Evolutionary conservation across 495 filamentous ascomycete species (phyloP).

Genomic region (Penicillium soppii): DNA sequence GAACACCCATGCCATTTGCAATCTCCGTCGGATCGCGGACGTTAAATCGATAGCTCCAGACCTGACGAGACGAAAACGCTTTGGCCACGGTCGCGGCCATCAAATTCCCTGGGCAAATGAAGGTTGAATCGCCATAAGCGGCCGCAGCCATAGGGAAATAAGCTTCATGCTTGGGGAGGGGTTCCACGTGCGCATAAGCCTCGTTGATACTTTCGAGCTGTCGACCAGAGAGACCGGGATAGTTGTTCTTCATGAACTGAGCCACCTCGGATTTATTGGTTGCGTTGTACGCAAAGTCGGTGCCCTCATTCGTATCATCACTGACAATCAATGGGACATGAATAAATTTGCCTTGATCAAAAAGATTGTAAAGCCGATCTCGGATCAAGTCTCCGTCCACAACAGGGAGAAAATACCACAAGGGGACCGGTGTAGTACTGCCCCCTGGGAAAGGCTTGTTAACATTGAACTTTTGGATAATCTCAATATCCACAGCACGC

Average conservation of each 20-base stretch:
- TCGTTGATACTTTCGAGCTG: conserved; percentile 55
- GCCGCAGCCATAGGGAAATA: conserved; percentile 57
- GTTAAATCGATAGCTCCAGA: conserved; percentile 65
- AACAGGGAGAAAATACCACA: conserved; percentile 53
- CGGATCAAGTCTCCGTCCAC: conserved; percentile 55
- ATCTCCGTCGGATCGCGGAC: conserved; percentile 50
- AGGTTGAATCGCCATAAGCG: conserved; percentile 67
- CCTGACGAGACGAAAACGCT: conserved; percentile 25
- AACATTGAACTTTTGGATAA: conserved; percentile 49
- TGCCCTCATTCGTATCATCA: conserved; percentile 66
- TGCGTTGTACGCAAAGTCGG: conserved; percentile 53
- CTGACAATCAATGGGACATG: conserved; percentile 64
- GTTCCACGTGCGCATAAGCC: conserved; percentile 51
- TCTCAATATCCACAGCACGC: conserved; percentile 45
- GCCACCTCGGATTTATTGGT: conserved; percentile 41
- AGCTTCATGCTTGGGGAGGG: conserved; percentile 37
- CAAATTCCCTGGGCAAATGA: conserved; percentile 57
- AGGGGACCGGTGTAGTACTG: conserved; percentile 31
- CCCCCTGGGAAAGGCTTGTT: conserved; percentile 52
- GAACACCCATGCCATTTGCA: conserved; percentile 57
- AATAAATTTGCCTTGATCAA: conserved; percentile 54
- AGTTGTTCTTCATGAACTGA: conserved; percentile 60
- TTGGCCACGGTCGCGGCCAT: conserved; percentile 43
- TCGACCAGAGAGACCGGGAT: conserved; percentile 49
- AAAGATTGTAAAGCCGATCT: conserved; percentile 55